Evolutionary conservation across 2,329 filamentous ascomycete genomes (phyloP).

Genomic region (Mariannaea elegans): DNA sequence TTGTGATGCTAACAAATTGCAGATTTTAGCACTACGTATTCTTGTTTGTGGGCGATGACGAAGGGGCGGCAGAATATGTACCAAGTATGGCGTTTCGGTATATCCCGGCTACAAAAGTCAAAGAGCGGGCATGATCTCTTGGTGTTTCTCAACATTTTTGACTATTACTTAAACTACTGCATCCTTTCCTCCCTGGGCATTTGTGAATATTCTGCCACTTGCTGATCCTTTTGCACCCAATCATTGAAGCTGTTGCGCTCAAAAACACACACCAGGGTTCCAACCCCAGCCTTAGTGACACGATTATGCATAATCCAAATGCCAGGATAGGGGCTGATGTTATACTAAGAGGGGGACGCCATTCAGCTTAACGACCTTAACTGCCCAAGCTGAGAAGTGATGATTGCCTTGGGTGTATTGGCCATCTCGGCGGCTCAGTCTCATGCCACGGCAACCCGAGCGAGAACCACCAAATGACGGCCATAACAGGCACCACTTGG

Average conservation of each 20-base stretch:
- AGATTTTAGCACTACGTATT: slow-evolving; percentile 46
- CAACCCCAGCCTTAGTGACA: neutral
- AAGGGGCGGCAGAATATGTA: slow-evolving; percentile 39
- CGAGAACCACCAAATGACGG: too few species aligned
- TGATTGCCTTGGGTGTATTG: too few species aligned
- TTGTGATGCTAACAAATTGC: slow-evolving; percentile 24
- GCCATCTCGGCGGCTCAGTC: too few species aligned
- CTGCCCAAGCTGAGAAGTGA: too few species aligned
- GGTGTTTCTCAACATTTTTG: slow-evolving; percentile 34
- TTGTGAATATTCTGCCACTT: neutral
- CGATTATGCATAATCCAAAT: too few species aligned
- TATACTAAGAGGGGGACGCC: too few species aligned
- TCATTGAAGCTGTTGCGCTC: neutral
- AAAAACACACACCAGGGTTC: neutral
- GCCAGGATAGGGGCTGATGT: too few species aligned
- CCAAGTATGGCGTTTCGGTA: slow-evolving; percentile 43
- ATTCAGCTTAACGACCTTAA: too few species aligned
- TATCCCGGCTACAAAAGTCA: slow-evolving; percentile 42
- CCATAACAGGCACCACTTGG: too few species aligned
- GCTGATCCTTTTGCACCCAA: slow-evolving; percentile 3
- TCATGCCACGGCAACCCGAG: too few species aligned
- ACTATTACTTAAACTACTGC: slow-evolving; percentile 20
- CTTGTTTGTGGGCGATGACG: slow-evolving; percentile 12
- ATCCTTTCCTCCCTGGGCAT: slow-evolving; percentile 14
- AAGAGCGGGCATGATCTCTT: slow-evolving; percentile 37